Conservation (phyloP, 75 land plant genomes). For the Sequoiadendron giganteum region DNA sequence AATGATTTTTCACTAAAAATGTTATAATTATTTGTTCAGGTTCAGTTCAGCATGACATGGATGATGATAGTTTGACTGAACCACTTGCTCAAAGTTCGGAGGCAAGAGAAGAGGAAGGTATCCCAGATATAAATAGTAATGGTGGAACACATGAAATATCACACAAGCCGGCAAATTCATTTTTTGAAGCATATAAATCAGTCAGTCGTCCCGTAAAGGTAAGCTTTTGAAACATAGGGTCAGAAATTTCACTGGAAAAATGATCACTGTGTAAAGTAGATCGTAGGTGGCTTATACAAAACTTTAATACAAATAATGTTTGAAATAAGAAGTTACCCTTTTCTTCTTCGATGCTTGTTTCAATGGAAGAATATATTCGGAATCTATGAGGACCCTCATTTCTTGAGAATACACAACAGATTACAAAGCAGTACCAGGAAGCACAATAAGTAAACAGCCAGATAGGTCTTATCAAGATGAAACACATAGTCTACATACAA, state of each 20-base stretch:
- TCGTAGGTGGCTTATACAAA: not conserved
- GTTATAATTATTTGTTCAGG: not conserved
- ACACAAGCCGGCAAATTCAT: not conserved
- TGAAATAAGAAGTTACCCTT: not conserved
- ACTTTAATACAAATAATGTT: not conserved
- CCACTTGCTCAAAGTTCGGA: conserved; percentile 1
- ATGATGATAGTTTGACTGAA: conserved; percentile 1
- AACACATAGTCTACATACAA: not conserved
- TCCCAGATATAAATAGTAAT: not conserved
- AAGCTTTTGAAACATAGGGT: not conserved
- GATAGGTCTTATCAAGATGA: not conserved
- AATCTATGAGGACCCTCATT: not conserved
- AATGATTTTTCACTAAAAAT: not conserved
- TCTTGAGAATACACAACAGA: not conserved
- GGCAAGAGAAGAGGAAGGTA: not conserved
- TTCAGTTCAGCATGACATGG: not conserved
- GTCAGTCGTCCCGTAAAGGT: conserved; percentile 8
- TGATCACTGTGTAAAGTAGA: not conserved
- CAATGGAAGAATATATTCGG: not conserved
- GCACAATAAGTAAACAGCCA: not conserved
- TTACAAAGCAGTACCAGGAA: not conserved
- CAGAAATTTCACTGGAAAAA: not conserved
- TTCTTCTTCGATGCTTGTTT: not conserved
- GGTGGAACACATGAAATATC: not conserved
- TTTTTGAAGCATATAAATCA: conserved; percentile 3